phyloP scores from a whole-genome alignment of 805 yeast species.

The Blastobotrys parvus region DNA sequence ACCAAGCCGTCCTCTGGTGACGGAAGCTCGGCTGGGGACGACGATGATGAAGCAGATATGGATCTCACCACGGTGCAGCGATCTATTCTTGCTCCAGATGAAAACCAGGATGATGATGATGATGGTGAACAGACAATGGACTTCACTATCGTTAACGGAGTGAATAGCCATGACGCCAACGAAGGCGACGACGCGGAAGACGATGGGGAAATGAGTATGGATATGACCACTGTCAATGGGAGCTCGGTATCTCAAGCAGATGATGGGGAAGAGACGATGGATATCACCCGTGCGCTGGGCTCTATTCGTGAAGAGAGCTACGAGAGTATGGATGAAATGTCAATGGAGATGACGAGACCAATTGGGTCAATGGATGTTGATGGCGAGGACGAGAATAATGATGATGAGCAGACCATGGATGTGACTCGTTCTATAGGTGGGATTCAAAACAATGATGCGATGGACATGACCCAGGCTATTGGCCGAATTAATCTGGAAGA shows the following conservation, averaged over 20 bases:
- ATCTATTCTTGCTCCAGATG: too few relatives aligned
- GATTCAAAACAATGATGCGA: background rate
- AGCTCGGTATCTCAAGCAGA: background rate
- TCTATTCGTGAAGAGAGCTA: background rate
- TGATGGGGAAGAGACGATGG: slow-evolving; percentile 6
- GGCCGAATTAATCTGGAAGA: background rate
- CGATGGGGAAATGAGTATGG: background rate
- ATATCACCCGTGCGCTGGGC: slow-evolving; percentile 2
- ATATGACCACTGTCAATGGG: slow-evolving; percentile 6
- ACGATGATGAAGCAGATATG: background rate
- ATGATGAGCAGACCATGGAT: slow-evolving; percentile 4
- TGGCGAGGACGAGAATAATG: slow-evolving; percentile 2
- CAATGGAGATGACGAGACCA: slow-evolving; percentile 14
- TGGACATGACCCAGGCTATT: slow-evolving; percentile 7
- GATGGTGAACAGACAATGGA: slow-evolving; percentile 8
- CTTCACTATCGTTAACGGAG: slow-evolving; percentile 1
- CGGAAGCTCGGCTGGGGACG: background rate
- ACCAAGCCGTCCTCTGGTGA: background rate
- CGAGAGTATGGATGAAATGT: slow-evolving; percentile 7
- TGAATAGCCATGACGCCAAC: background rate
- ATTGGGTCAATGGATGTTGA: background rate
- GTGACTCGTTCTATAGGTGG: slow-evolving; percentile 1
- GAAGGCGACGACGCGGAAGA: slow-evolving; percentile 3
- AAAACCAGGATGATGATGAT: slow-evolving; percentile 1
- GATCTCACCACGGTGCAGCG: background rate